Conservation (phyloP, 1,284 basidiomycete species). For the Rhodotorula sp. region DNA sequence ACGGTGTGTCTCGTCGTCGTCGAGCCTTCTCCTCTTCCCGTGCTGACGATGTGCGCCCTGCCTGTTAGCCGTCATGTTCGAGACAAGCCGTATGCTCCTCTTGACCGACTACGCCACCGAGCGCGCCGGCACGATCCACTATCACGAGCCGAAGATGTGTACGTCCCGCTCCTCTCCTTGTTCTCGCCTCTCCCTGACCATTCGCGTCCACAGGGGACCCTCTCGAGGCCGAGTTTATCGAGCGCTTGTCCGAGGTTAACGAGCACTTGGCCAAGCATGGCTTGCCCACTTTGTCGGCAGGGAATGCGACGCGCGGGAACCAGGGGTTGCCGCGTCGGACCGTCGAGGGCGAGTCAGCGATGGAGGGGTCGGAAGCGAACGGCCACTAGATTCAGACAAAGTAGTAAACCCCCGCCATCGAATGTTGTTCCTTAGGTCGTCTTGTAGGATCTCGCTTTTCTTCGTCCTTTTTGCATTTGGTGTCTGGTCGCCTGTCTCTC, state of each 20-base stretch:
- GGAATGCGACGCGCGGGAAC: constrained; percentile 28
- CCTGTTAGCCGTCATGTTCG: constrained; percentile 58
- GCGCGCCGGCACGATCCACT: constrained; percentile 58
- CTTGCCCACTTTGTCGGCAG: constrained; percentile 46
- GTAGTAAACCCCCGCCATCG: not conserved
- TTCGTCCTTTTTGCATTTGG: not conserved
- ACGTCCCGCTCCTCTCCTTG: constrained; percentile 43
- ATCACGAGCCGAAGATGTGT: constrained; percentile 47
- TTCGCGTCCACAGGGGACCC: constrained; percentile 57
- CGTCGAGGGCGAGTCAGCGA: constrained; percentile 19
- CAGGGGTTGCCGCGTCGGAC: constrained; percentile 20
- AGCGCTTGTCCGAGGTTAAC: constrained; percentile 60
- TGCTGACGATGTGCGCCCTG: constrained; percentile 36
- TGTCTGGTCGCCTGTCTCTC: not conserved
- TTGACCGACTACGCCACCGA: constrained; percentile 64
- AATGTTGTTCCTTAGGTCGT: not conserved
- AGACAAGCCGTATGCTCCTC: constrained; percentile 62
- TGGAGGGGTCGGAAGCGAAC: constrained; percentile 14
- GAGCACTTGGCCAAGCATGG: constrained; percentile 56
- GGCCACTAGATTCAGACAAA: constrained; percentile 11
- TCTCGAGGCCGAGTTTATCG: constrained; percentile 59
- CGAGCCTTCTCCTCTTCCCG: not conserved
- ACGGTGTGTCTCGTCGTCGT: constrained; percentile 45
- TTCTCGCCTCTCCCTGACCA: constrained; percentile 54
- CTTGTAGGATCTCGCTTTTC: not conserved